Evolutionary conservation across 2,329 filamentous ascomycete species (phyloP), one percentile per base, ranked within the genome.

Genomic region (Fusarium avenaceum): DNA sequence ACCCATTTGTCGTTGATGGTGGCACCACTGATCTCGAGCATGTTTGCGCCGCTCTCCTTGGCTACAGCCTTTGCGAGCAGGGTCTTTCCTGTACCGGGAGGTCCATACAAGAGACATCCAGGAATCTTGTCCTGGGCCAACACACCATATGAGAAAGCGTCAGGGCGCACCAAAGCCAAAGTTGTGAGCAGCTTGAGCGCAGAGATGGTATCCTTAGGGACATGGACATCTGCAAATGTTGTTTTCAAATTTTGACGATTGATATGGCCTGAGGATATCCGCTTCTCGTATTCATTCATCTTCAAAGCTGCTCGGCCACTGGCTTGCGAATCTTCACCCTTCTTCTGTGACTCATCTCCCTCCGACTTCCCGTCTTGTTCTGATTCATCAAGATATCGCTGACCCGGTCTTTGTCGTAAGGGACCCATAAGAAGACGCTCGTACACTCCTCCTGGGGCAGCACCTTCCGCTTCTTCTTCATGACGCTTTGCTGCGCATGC

Each of bases 1-100:
- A 98, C 93, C 78, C 93, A 98, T 87, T 96, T 98, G 77, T 97
- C 93, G 78, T 97, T 96, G 72, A 99, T 92, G 69, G 93, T 93
- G 3, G 93, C 94, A 4, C 93, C 95, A 69, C 90, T 94, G 42
- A 98, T 89, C 79, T 98, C 94, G 39, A 99, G 91, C 90, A 85
- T 89, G 69, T 88, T 89, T 38, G 89, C 89, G 19, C 89, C 88
- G 66, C 85, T 88, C 76, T 91, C 87, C 72, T 90, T 90, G 15
- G 89, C 89, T 4, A 91, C 87, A 0, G 89, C 89, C 74, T 90
- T 90, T 43, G 89, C 90, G 9, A 92, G 83, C 43, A 92, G 81
- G 2, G 90, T 92, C 77, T 92, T 92, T 60, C 90, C 90, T 4
- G 89, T 94, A 28, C 94, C 94, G 0, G 94, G 94, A 10, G 94